These are phyloP conservation scores for Sarcocystis neurona DNA, from an alignment of 169 alveolate genomes.

Conservation along the genomic window DNA sequence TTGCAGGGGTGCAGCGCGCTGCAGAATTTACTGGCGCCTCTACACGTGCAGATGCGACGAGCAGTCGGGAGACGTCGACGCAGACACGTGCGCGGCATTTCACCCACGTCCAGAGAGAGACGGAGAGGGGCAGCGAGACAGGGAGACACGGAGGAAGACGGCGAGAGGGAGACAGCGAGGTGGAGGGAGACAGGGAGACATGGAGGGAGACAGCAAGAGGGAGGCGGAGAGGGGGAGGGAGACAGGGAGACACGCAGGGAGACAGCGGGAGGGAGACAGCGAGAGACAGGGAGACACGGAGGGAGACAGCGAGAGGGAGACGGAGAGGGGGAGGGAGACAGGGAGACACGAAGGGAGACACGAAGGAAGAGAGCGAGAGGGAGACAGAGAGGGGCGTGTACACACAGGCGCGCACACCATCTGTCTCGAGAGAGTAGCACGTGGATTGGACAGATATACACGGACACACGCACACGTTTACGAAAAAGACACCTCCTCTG, in stretches of 20 bases:
- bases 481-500: no score
- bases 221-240: background rate
- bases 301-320: background rate
- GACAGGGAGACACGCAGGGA: background rate
- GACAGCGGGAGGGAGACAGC: no score
- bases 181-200: background rate
- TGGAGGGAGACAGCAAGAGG: background rate
- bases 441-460: no score
- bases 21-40: no score
- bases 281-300: background rate
- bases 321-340: background rate
- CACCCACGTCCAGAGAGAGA: slow-evolving; percentile 70
- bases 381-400: background rate
- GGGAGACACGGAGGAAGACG: background rate
- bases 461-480: no score
- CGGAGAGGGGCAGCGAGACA: slow-evolving; percentile 11
- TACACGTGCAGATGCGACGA: no score
- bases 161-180: background rate
- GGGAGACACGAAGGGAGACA: background rate
- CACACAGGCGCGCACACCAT: background rate
- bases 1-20: no score
- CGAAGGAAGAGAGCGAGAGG: background rate
- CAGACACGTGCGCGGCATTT: no score
- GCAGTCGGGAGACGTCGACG: no score
- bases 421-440: background rate